These are phyloP conservation scores for Schizosaccharomyces japonicus DNA, from an alignment of 805 yeast species.

Conservation along the genomic window DNA sequence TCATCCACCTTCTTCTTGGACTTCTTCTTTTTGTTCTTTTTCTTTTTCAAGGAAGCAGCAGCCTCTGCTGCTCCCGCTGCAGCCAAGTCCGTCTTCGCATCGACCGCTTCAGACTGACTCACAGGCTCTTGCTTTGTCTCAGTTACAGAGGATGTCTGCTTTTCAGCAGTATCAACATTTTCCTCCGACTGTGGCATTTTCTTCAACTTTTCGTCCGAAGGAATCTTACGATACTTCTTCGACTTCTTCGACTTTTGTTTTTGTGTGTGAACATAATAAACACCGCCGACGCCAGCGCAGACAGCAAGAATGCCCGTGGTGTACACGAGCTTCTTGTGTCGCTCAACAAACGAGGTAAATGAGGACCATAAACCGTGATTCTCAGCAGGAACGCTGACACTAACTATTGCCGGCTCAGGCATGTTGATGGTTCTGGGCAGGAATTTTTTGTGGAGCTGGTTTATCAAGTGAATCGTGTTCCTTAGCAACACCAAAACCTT, in stretches of 20 bases:
- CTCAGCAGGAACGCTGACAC: neutral
- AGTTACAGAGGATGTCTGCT: constrained; percentile 2
- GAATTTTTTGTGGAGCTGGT: too few relatives aligned
- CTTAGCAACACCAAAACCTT: too few relatives aligned
- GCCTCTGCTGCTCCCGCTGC: constrained; percentile 4
- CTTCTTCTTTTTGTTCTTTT: constrained; percentile 5
- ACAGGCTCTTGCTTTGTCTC: constrained; percentile 3
- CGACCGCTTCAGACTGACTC: neutral
- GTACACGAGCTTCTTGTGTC: constrained; percentile 11
- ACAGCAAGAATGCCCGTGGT: constrained; percentile 10
- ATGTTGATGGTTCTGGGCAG: constrained; percentile 1
- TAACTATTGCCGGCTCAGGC: neutral
- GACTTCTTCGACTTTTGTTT: constrained; percentile 1
- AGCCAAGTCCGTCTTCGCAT: neutral
- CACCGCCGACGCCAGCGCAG: constrained; percentile 11
- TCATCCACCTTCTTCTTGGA: constrained; percentile 31
- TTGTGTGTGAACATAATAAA: constrained; percentile 10
- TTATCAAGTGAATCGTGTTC: too few relatives aligned
- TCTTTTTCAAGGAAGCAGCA: constrained; percentile 7
- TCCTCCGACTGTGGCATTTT: neutral
- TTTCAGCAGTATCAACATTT: neutral
- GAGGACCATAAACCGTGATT: constrained; percentile 6
- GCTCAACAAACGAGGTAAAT: constrained; percentile 10
- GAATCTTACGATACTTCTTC: constrained; percentile 6
- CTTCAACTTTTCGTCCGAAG: constrained; percentile 7